phyloP scores from a whole-genome alignment of 257 asterid genomes.

The Echites panduratus region DNA sequence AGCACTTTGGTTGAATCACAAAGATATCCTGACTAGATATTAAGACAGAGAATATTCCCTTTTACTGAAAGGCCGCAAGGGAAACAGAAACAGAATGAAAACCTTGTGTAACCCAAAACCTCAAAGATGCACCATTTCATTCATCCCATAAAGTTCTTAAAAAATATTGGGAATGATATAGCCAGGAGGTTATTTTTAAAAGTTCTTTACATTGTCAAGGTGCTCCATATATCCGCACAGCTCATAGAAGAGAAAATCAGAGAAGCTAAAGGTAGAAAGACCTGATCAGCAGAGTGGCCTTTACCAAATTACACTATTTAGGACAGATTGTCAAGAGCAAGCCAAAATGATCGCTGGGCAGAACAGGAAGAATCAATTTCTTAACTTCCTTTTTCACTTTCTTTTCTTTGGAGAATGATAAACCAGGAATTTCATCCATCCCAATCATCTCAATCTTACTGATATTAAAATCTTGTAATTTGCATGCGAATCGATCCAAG shows the following conservation, averaged over 20 bases:
- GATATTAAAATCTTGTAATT: conserved; percentile 52
- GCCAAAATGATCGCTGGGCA: conserved; percentile 95
- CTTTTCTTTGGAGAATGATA: conserved; percentile 56
- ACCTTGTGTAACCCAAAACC: not conserved
- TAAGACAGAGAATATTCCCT: no score
- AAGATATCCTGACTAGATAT: no score
- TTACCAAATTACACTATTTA: conserved; percentile 8
- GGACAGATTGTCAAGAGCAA: conserved; percentile 60
- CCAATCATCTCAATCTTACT: conserved; percentile 73
- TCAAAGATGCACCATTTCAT: not conserved
- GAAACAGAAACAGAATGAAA: not conserved
- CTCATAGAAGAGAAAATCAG: not conserved
- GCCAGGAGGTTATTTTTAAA: not conserved
- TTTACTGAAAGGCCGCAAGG: no score
- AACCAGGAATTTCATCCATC: conserved; percentile 61
- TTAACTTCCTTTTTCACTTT: conserved; percentile 55
- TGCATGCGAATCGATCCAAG: conserved; percentile 74
- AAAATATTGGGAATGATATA: not conserved
- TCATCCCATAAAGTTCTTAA: not conserved
- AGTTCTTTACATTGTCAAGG: not conserved
- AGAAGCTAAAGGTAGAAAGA: not conserved
- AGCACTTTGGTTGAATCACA: no score
- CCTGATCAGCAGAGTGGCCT: not conserved
- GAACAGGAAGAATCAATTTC: conserved; percentile 70
- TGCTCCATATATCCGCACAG: not conserved